Evolutionary conservation across 1,284 basidiomycete genomes (phyloP), one percentile per base, ranked within the genome.

Genomic region (Marasmius sp.): DNA sequence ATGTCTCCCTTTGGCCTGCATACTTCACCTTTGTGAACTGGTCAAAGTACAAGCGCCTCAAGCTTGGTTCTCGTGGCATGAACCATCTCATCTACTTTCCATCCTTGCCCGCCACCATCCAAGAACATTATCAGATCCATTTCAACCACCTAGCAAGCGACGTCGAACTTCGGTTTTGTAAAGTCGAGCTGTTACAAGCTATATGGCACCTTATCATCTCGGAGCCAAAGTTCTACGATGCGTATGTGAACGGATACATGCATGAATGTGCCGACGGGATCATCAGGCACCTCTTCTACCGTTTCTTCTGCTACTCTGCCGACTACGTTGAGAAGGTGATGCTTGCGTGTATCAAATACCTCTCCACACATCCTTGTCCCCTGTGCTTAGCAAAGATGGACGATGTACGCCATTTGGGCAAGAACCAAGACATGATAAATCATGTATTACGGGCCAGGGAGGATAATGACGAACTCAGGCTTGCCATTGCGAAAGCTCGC

Each of bases 271-370:
- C 56, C 2, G 74, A 79, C 65, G 70, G 70, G 0, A 58, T 77
- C 0, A 49, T 43, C 1, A 57, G 65, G 0, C 64, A 61, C 22
- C 61, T 75, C 0, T 76, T 72, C 53, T 70, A 65, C 8, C 62
- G 65, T 0, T 67, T 78, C 8, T 71, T 76, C 18, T 72, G 67
- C 2, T 75, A 77, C 61, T 67, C 72, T 1, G 71, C 75, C 0
- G 74, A 77, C 61, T 77, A 77, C 52, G 74, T 72, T 0, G 75
- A 78, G 47, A 76, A 75, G 75, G 65, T 7, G 69, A 67, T 12
- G 69, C 72, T 18, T 69, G 69, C 10, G 8, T 57, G 55, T 45
- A 52, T 57, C 20, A 61, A 61, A 38, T 61, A 20, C 41, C 55
- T 61, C 20, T 54, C 45, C 14, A 37, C 38, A 47, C 41, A 34